These are phyloP conservation scores for Fusarium domesticum DNA, from an alignment of 2,329 filamentous ascomycete species.

Conservation along the genomic window DNA sequence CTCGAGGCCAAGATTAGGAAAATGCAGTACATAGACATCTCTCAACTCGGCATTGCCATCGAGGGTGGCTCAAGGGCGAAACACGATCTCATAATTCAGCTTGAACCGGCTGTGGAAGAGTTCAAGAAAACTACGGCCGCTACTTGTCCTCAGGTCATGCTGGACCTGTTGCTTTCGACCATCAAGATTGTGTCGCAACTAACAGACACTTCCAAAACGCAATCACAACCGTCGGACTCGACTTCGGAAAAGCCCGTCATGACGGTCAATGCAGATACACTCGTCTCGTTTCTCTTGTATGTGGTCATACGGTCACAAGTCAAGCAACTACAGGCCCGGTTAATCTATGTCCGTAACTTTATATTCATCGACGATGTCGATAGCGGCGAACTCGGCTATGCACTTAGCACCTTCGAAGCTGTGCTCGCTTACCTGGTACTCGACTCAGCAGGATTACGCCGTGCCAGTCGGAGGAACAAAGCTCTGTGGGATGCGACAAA, in stretches of 20 bases:
- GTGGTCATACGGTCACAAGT: constrained; percentile 91
- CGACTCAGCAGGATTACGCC: constrained; percentile 77
- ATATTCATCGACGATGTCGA: constrained; percentile 98
- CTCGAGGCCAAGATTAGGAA: constrained; percentile 86
- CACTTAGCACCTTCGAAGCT: constrained; percentile 91
- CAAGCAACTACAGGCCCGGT: constrained; percentile 78
- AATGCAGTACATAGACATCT: constrained; percentile 92
- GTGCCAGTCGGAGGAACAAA: constrained; percentile 81
- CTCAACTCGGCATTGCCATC: constrained; percentile 86
- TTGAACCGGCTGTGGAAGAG: constrained; percentile 77
- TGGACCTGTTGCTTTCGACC: constrained; percentile 73
- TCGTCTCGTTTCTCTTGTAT: constrained; percentile 86
- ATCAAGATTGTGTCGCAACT: constrained; percentile 78
- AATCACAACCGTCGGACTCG: constrained; percentile 34
- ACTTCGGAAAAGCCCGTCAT: constrained; percentile 53
- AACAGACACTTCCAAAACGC: constrained; percentile 48
- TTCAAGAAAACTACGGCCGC: constrained; percentile 82
- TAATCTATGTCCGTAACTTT: constrained; percentile 95
- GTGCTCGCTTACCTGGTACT: constrained; percentile 83
- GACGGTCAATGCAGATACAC: constrained; percentile 77
- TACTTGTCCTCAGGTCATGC: constrained; percentile 83
- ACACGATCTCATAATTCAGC: constrained; percentile 71
- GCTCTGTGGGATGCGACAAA: constrained; percentile 83
- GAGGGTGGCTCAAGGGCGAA: constrained; percentile 76
- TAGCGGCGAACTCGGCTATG: constrained; percentile 92